Base-by-base conservation (phyloP, 2,329 filamentous ascomycete species). In the Periconia sp. region DNA sequence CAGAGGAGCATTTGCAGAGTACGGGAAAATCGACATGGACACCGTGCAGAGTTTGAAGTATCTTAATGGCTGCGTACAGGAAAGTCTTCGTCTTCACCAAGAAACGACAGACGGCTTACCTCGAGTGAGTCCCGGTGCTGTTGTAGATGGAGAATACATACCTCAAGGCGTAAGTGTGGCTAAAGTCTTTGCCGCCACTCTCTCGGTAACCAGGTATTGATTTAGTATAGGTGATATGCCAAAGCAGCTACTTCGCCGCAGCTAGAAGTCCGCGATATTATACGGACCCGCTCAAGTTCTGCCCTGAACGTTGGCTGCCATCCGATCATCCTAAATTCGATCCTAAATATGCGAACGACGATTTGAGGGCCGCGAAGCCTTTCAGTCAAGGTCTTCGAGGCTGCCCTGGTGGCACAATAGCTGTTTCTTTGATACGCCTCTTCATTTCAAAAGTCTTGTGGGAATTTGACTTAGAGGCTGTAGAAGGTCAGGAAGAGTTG, bases 111-210 rank as follows among this genome's bases (percentile, higher is more conserved):
- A 33, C 20, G 46, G 46, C 27, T 20, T 48, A 15, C 46, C 46
- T 13, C 46, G 33, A 48, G 41, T 48, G 15, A 48, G 46, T 41
- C 46, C 46, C 7, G 46, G 46, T 9, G 33, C 46, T 41, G 20
- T 48, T 33, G 46, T 48, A 15, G 46, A 48, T 41, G 46, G 46
- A 20, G 17, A 41, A 41, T 48, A 41, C n/a, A 41, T 48, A 41
- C 33, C 46, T 27, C 41, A 40, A 41, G 46, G 46, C 13, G 41
- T 43, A 17, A 43, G 41, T 43, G 18, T n/a, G 18, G 5, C 10
- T 43, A 11, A 8, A 11, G n/a, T n/a, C n/a, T n/a, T n/a, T n/a
- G n/a, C n/a, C n/a, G n/a, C n/a, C n/a, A n/a, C n/a, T n/a, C n/a
- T n/a, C n/a, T n/a, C n/a, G n/a, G n/a, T n/a, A n/a, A n/a, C n/a